Evolutionary conservation across 257 asterid genomes (phyloP), one percentile per base, ranked within the genome.

Genomic region (Osmanthus fragrans): DNA sequence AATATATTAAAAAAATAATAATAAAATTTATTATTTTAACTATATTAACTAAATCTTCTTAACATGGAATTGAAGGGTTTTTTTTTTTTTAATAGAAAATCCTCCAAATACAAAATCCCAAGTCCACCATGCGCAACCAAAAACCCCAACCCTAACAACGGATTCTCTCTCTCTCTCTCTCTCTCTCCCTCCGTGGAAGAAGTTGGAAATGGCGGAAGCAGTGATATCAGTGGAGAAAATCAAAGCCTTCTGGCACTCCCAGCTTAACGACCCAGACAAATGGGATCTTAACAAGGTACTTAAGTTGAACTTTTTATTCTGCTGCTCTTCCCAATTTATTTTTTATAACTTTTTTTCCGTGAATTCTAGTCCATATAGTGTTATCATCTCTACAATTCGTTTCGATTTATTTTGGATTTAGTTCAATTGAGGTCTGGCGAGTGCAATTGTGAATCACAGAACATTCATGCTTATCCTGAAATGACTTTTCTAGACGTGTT

Each of bases 171-270:
- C 45, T 39, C 12, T 0, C 45, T 0, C 4, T 9, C 45, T 2
- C 25, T 0, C 23, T 5, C 60, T 70, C 6, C 39, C 73, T 45
- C 75, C 2, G 21, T 7, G 1, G 23, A 7, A 66, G 63, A 34
- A 27, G 70, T 69, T 45, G 51, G 19, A 45, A 71, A 90, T 93
- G 98, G 97, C 91, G 85, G 87, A 81, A 67, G 34, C 80, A 7
- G 30, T 84, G 73, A 60, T 89, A 75, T 88, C 98, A 16, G 25
- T 88, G 80, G 97, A 90, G 19, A 86, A 82, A 73, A 60, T 92
- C 85, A 92, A 91, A 84, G 85, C 87, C 19, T 92, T 89, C 80
- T 91, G 88, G 94, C 90, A 88, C 80, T 88, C 97, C 25, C 97
- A 94, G 86, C 76, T 94, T 78, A 92, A 92, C 80, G 89, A 94